Base-by-base conservation (phyloP, 176 grass and related monocot genomes). In the Triticum timopheevii region DNA sequence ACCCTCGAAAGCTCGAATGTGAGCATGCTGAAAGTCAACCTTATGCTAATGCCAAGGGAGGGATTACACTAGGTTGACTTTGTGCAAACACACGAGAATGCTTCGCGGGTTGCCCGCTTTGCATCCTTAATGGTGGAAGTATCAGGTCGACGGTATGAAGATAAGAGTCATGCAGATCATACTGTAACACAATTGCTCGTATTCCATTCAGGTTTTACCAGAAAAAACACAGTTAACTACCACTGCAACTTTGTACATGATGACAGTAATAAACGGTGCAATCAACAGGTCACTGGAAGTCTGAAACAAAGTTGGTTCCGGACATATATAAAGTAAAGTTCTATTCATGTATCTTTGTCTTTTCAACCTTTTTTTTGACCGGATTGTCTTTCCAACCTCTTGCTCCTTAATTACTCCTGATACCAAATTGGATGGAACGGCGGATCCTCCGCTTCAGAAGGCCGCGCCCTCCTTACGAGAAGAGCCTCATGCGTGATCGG, bases 401-500 rank as follows among this genome's bases (percentile, higher is more conserved):
- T 84, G 27, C 31, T 84, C 38, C 35, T 22, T 22, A 20, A 58
- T 22, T 69, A 56, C 2, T 76, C 28, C 40, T 24, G 42, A 42
- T 31, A 59, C 52, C n/a, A 36, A 33, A 33, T 58, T 19, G 8
- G 65, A 78, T 78, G 5, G 50, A 68, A 42, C 2, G 10, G 39
- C 22, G 4, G 54, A 58, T 23, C 5, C 59, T 80, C 66, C 34
- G 13, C 13, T 19, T 49, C 49, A 80, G 34, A 30, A 83, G 16
- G 25, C 49, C 25, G 10, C 6, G 15, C 9, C 33, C 16, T 59
- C 35, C 2, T 90, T 44, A 97, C 49, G 86, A 70, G 73, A 85
- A 98, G 69, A 98, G 87, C 88, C 85, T 91, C 69, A 93, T 68
- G 7, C 92, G 97, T 92, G 80, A 98, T 91, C 47, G 85, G 34